These are phyloP conservation scores for Trichoderma arundinaceum DNA, from an alignment of 2,329 filamentous ascomycete genomes.

Conservation along the genomic window DNA sequence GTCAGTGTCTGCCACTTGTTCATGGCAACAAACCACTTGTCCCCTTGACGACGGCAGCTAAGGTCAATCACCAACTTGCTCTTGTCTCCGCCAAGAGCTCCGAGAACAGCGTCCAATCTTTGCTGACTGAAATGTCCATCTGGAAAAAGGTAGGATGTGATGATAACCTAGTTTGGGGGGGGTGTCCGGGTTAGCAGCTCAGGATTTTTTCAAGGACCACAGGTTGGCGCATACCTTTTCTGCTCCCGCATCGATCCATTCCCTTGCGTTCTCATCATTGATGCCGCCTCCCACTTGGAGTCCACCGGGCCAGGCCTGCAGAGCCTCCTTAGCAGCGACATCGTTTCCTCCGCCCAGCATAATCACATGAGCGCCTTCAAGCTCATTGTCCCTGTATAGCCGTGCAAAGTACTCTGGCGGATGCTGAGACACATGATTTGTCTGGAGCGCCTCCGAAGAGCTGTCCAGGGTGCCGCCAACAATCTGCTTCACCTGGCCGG, in stretches of 20 bases:
- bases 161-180: conserved; percentile 75
- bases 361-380: conserved; percentile 89
- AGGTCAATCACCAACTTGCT: conserved; percentile 90
- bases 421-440: conserved; percentile 88
- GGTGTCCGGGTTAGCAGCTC: neutral
- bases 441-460: conserved; percentile 71
- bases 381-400: conserved; percentile 76
- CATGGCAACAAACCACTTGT: conserved; percentile 96
- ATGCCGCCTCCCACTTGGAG: conserved; percentile 96
- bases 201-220: neutral
- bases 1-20: conserved; percentile 99
- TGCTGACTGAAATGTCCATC: conserved; percentile 78
- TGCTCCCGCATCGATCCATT: conserved; percentile 88
- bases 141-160: conserved; percentile 95
- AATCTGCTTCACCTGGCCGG: conserved; percentile 98
- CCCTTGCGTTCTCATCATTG: conserved; percentile 78
- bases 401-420: conserved; percentile 80
- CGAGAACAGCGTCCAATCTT: conserved; percentile 75
- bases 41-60: conserved; percentile 79
- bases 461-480: conserved; percentile 89
- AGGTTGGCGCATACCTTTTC: conserved; percentile 69
- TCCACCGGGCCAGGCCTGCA: conserved; percentile 76
- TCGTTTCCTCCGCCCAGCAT: conserved; percentile 93
- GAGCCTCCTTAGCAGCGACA: conserved; percentile 75
- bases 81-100: conserved; percentile 74